These are phyloP conservation scores for Panicum hallii DNA, from an alignment of 202 grass and related monocot species.

Conservation along the genomic window DNA sequence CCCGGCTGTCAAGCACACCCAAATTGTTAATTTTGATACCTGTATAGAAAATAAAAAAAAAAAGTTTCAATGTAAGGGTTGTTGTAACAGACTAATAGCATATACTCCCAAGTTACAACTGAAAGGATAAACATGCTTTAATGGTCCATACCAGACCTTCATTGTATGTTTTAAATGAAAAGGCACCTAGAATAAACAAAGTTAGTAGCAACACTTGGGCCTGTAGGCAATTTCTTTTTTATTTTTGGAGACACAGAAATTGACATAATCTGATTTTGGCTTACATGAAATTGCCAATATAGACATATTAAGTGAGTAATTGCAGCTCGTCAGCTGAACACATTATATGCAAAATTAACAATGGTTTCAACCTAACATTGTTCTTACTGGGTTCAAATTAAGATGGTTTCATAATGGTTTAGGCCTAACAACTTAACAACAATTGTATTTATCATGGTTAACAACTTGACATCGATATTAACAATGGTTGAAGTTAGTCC, in stretches of 20 bases:
- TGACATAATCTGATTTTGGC: slow-evolving; percentile 12
- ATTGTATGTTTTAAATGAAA: slow-evolving; percentile 8
- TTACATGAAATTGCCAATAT: neutral
- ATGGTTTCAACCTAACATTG: too few species aligned
- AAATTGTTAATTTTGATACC: slow-evolving; percentile 96
- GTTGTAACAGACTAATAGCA: neutral
- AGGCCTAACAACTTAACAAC: too few species aligned
- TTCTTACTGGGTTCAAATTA: too few species aligned
- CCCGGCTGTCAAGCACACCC: slow-evolving; percentile 67
- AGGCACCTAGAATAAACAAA: slow-evolving; percentile 5
- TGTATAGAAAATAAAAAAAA: slow-evolving; percentile 38
- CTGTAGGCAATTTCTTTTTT: slow-evolving; percentile 8
- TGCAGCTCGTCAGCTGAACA: slow-evolving; percentile 10
- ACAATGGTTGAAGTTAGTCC: neutral
- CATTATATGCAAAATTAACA: slow-evolving; percentile 8
- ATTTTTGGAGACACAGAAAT: neutral
- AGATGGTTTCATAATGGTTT: too few species aligned
- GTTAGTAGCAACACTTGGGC: neutral
- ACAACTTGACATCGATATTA: too few species aligned
- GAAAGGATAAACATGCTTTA: slow-evolving; percentile 5
- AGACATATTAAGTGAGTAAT: neutral
- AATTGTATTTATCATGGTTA: too few species aligned
- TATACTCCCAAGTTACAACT: neutral
- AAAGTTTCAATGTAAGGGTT: slow-evolving; percentile 27
- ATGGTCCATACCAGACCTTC: neutral